A percentile compares a stretch with the other conserved stretches of the same genome.
Evolutionary conservation across 2,329 filamentous ascomycete genomes (phyloP).

Genomic region (Epichloe sp.): DNA sequence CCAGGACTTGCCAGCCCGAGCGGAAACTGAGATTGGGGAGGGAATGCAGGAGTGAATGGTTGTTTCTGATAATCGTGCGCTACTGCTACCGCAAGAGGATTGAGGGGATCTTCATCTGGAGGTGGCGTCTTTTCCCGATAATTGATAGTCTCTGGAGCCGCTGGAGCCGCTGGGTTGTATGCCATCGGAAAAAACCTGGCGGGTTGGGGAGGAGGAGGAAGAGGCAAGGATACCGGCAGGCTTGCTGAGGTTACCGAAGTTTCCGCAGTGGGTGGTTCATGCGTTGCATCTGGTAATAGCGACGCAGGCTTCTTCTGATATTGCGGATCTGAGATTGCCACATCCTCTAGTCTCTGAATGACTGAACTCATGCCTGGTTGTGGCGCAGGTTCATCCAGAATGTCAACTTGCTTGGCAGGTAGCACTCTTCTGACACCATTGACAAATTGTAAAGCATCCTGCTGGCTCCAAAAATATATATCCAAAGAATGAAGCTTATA

Average conservation of each 20-base stretch:
- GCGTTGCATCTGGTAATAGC: slow-evolving; percentile 7
- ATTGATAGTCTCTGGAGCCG: slow-evolving; percentile 57
- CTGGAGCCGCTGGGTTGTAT: slow-evolving; percentile 68
- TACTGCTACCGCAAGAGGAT: slow-evolving; percentile 45
- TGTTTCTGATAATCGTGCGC: slow-evolving; percentile 41
- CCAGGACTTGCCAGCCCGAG: slow-evolving; percentile 30
- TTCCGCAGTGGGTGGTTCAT: slow-evolving; percentile 8
- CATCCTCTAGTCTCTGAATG: slow-evolving; percentile 60
- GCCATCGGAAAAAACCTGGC: slow-evolving; percentile 49
- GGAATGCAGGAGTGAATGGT: slow-evolving; percentile 39
- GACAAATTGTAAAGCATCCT: slow-evolving; percentile 58
- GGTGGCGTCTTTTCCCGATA: slow-evolving; percentile 73
- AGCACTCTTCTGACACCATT: slow-evolving; percentile 54
- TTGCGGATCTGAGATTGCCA: slow-evolving; percentile 49
- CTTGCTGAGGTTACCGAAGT: not conserved
- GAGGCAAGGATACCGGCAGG: slow-evolving; percentile 10
- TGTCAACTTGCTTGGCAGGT: slow-evolving; percentile 44
- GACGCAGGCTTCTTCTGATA: slow-evolving; percentile 20
- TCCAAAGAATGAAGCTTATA: slow-evolving; percentile 66
- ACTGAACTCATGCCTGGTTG: slow-evolving; percentile 50
- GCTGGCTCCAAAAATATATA: slow-evolving; percentile 66
- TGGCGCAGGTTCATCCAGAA: slow-evolving; percentile 50
- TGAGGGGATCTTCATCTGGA: slow-evolving; percentile 50
- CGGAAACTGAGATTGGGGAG: slow-evolving; percentile 28
- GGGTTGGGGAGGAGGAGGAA: slow-evolving; percentile 17